These are phyloP conservation scores for Eucalyptus erythrocorys DNA, from an alignment of 345 rosid genomes.

Conservation along the genomic window DNA sequence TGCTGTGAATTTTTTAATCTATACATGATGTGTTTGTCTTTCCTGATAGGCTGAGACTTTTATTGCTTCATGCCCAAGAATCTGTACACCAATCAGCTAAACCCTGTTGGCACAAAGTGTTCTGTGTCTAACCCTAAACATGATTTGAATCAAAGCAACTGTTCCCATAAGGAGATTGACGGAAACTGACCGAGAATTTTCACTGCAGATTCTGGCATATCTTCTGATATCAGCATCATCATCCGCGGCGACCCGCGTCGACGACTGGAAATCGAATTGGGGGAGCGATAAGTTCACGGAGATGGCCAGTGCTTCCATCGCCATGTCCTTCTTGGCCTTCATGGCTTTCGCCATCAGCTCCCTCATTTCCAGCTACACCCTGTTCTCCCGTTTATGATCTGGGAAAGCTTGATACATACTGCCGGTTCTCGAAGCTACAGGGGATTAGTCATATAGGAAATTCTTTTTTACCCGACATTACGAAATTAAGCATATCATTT, in stretches of 20 bases:
- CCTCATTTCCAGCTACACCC: slow-evolving; percentile 57
- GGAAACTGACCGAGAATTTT: not conserved
- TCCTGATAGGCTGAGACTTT: not conserved
- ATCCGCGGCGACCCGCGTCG: slow-evolving; percentile 84
- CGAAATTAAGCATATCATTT: not conserved
- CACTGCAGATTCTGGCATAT: slow-evolving; percentile 67
- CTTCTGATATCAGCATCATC: slow-evolving; percentile 92
- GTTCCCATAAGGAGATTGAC: not conserved
- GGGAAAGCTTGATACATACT: not conserved
- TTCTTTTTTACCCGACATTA: not conserved
- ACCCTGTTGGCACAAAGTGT: not conserved
- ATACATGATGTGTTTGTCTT: not conserved
- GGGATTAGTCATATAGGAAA: not conserved
- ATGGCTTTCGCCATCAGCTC: slow-evolving; percentile 68
- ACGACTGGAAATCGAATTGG: slow-evolving; percentile 97
- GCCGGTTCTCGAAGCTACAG: not conserved
- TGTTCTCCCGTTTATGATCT: slow-evolving; percentile 6
- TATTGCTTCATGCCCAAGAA: not conserved
- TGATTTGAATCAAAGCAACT: not conserved
- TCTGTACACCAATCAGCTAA: not conserved
- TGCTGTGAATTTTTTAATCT: not conserved
- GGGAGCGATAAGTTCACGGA: slow-evolving; percentile 91
- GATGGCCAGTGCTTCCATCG: slow-evolving; percentile 85
- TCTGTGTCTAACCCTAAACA: not conserved
- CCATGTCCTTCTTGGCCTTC: slow-evolving; percentile 80